Evolutionary conservation across 768 basidiomycete genomes (phyloP).

Genomic region (Gymnopilus junonius): DNA sequence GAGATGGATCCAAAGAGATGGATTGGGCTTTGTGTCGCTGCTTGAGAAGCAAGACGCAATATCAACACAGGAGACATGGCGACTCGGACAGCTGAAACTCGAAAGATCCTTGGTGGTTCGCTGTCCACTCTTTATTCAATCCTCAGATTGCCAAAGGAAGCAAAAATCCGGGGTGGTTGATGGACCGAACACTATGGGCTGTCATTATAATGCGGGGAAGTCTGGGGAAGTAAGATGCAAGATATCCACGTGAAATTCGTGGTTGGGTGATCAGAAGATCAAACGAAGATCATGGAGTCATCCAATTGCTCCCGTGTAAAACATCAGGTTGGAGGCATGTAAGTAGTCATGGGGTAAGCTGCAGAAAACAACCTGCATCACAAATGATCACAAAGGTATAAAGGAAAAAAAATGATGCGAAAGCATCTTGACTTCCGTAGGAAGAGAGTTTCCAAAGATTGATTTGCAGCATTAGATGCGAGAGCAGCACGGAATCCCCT

Average conservation of each 20-base stretch:
- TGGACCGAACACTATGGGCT: not conserved
- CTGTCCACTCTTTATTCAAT: too few species aligned
- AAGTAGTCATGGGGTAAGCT: not conserved
- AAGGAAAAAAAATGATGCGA: conserved; percentile 16
- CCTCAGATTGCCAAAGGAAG: too few species aligned
- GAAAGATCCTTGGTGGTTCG: too few species aligned
- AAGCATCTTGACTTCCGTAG: conserved; percentile 28
- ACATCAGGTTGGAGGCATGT: not conserved
- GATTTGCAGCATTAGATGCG: conserved; percentile 42
- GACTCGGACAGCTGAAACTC: too few species aligned
- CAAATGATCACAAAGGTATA: too few species aligned
- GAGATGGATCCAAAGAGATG: not conserved
- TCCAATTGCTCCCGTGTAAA: not conserved
- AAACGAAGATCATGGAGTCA: not conserved
- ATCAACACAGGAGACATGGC: conserved; percentile 13
- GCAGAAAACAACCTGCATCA: too few species aligned
- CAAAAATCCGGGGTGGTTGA: too few species aligned
- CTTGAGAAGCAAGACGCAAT: conserved; percentile 2
- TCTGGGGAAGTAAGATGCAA: not conserved
- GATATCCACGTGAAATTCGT: conserved; percentile 13
- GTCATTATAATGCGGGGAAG: not conserved
- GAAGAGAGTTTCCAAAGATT: conserved; percentile 48
- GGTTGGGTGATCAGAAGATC: not conserved
- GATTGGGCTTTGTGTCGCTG: not conserved
- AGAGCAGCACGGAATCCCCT: conserved; percentile 57